Percentiles rank a stretch among this genome's conserved stretches.
These are phyloP conservation scores for Aspergillus avenaceus DNA, from an alignment of 495 filamentous ascomycete species.

Conservation along the genomic window DNA sequence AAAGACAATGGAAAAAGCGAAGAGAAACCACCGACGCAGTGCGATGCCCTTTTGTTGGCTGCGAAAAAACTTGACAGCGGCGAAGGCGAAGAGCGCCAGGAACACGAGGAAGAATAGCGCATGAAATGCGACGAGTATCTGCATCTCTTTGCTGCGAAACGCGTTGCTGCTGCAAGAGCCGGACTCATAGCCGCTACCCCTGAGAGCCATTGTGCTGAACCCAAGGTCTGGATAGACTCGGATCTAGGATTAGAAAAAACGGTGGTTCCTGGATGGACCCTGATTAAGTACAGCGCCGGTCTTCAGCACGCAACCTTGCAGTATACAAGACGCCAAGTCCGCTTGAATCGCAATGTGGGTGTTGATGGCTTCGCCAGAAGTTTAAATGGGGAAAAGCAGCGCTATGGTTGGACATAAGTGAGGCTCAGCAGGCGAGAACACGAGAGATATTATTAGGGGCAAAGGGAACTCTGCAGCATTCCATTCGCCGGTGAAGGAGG, in stretches of 20 bases:
- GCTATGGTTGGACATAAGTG: background rate
- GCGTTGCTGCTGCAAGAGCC: background rate
- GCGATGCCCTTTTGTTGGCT: slow-evolving; percentile 4
- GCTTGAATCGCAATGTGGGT: background rate
- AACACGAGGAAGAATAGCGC: slow-evolving; percentile 15
- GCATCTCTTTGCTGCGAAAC: background rate
- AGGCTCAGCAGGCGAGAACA: background rate
- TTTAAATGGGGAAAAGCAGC: background rate
- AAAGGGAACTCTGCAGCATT: background rate
- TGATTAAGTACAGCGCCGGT: background rate
- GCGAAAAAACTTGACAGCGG: background rate
- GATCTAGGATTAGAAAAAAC: too few relatives aligned
- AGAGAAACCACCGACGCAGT: slow-evolving; percentile 6
- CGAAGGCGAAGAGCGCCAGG: slow-evolving; percentile 1
- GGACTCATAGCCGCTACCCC: background rate
- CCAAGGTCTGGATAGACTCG: too few relatives aligned
- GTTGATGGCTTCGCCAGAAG: background rate
- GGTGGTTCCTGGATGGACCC: too few relatives aligned
- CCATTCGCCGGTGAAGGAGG: background rate
- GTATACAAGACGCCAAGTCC: background rate
- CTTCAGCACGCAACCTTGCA: background rate
- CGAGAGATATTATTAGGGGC: background rate
- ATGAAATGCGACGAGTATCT: slow-evolving; percentile 10
- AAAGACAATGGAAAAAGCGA: slow-evolving; percentile 8
- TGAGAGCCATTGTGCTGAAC: background rate